These are phyloP conservation scores for Paecilomyces fulvus DNA, from an alignment of 2,329 filamentous ascomycete species.

Conservation along the genomic window DNA sequence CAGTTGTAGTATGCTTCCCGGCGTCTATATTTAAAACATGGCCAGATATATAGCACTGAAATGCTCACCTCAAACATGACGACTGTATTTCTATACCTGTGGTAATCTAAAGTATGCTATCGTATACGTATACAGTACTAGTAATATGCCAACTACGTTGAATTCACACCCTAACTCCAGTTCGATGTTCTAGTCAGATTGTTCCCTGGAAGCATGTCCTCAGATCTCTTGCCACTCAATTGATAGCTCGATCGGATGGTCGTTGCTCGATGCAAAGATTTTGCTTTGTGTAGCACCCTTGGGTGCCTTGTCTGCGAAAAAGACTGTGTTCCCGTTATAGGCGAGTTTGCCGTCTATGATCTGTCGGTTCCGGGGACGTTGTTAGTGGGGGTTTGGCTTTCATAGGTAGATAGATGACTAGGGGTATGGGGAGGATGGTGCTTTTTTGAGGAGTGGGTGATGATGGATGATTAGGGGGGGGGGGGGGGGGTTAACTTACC, in stretches of 20 bases:
- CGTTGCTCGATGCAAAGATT: constrained; percentile 22
- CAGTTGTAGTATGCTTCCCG: background rate
- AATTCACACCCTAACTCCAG: background rate
- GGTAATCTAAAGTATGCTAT: background rate
- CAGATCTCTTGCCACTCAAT: constrained; percentile 22
- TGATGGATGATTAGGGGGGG: too few species aligned
- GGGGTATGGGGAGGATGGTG: too few species aligned
- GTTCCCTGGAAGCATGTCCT: background rate
- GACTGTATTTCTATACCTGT: background rate
- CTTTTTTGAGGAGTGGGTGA: background rate
- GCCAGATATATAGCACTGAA: background rate
- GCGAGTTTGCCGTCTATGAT: constrained; percentile 22
- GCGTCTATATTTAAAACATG: background rate
- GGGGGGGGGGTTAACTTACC: constrained; percentile 17
- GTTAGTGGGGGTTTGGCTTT: background rate
- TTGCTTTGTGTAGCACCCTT: constrained; percentile 26
- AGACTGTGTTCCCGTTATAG: constrained; percentile 26
- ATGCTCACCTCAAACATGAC: background rate
- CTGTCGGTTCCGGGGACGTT: background rate
- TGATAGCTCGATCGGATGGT: constrained; percentile 25
- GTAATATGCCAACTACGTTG: background rate
- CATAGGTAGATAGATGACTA: too few species aligned
- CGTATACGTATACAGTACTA: background rate
- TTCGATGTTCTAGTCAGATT: background rate
- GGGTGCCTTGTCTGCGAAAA: constrained; percentile 30